A percentile compares a stretch with the other conserved stretches of the same genome.
phyloP scores from a whole-genome alignment of 2,329 filamentous ascomycete genomes.

The Aspergillus pseudoglaucus region DNA sequence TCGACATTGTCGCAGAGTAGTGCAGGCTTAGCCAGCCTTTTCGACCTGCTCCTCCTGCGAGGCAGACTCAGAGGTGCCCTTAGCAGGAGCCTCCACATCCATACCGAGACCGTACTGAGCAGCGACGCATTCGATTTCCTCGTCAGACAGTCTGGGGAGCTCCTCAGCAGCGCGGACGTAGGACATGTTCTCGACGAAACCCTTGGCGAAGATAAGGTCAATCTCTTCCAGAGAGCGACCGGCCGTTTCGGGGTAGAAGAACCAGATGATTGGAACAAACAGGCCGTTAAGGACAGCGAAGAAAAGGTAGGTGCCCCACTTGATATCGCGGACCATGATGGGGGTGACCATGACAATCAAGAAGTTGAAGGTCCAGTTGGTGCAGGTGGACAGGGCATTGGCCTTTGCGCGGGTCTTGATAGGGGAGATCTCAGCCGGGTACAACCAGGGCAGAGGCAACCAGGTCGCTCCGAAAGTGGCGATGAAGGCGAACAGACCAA shows the following conservation, averaged over 20 bases:
- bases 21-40: not conserved
- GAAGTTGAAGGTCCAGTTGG: constrained; percentile 49
- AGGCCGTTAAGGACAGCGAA: constrained; percentile 20
- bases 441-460: constrained; percentile 53
- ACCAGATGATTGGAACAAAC: constrained; percentile 22
- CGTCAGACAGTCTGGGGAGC: not conserved
- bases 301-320: constrained; percentile 28
- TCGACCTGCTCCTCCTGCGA: not conserved
- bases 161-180: not conserved
- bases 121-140: not conserved
- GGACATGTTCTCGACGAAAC: not conserved
- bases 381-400: constrained; percentile 44
- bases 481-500: constrained; percentile 57
- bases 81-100: not conserved
- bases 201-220: constrained; percentile 8
- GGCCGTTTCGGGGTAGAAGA: constrained; percentile 27
- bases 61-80: not conserved
- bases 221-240: constrained; percentile 25
- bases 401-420: constrained; percentile 47
- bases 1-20: no score
- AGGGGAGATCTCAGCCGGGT: constrained; percentile 44
- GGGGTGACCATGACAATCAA: constrained; percentile 28
- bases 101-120: not conserved
- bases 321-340: constrained; percentile 21
- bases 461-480: constrained; percentile 59